These are phyloP conservation scores for Nicotiana tabacum DNA, from an alignment of 257 asterid species.

Conservation along the genomic window DNA sequence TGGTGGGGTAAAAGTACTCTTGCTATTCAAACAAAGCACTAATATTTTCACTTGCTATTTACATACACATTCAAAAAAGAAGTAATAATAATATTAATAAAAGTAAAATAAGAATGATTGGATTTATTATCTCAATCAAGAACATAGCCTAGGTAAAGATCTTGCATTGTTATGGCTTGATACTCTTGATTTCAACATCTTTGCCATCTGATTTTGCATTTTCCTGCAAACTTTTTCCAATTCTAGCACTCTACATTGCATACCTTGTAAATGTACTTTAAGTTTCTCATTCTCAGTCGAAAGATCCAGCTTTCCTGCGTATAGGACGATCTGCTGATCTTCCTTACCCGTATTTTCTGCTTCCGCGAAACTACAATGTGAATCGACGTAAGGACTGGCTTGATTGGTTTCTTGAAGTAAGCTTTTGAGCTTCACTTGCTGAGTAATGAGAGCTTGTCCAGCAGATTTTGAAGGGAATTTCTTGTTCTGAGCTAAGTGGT, in stretches of 20 bases:
- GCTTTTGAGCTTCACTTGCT: constrained; percentile 55
- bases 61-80: constrained; percentile 20
- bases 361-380: constrained; percentile 19
- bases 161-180: constrained; percentile 40
- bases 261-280: constrained; percentile 69
- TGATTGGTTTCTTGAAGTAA: constrained; percentile 51
- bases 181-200: constrained; percentile 64
- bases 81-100: not conserved
- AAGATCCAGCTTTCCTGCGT: constrained; percentile 52
- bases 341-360: constrained; percentile 7
- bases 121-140: constrained; percentile 35
- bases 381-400: constrained; percentile 4
- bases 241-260: constrained; percentile 84
- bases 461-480: constrained; percentile 65
- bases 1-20: not conserved
- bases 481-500: constrained; percentile 49
- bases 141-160: constrained; percentile 72
- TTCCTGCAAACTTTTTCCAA: constrained; percentile 65
- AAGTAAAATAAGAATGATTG: not conserved
- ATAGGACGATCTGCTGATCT: constrained; percentile 62
- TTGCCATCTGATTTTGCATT: constrained; percentile 71
- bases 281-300: constrained; percentile 61
- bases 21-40: not conserved
- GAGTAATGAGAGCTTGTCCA: constrained; percentile 52
- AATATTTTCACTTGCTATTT: constrained; percentile 25